These are phyloP conservation scores for Microbotryum lychnidis-dioicae DNA, from an alignment of 1,284 basidiomycete species.

Conservation along the genomic window DNA sequence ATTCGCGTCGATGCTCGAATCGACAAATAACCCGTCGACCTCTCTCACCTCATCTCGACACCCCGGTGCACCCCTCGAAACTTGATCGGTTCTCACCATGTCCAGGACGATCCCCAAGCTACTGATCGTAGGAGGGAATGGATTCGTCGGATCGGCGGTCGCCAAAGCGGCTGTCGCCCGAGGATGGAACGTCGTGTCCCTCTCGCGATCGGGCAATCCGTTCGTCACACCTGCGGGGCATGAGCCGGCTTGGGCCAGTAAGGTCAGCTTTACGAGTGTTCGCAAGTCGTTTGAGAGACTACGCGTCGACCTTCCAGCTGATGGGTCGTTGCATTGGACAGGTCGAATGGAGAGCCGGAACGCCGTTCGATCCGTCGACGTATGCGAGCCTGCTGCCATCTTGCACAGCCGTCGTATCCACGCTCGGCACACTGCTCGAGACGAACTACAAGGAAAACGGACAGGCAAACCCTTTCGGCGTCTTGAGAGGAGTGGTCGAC, in stretches of 20 bases:
- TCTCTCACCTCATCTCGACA: no score
- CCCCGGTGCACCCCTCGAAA: background rate
- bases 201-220: conserved; percentile 58
- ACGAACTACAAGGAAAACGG: conserved; percentile 72
- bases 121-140: conserved; percentile 24
- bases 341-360: conserved; percentile 74
- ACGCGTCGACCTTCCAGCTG: conserved; percentile 15
- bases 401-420: conserved; percentile 77
- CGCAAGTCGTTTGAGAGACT: background rate
- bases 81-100: background rate
- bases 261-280: conserved; percentile 44
- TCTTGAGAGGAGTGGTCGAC: conserved; percentile 49
- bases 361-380: conserved; percentile 65
- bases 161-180: conserved; percentile 74
- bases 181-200: conserved; percentile 75
- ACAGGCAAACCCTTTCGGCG: conserved; percentile 44
- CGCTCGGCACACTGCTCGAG: conserved; percentile 86
- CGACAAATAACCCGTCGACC: no score
- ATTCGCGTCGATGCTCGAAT: no score
- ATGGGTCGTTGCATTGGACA: conserved; percentile 36
- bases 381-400: conserved; percentile 61
- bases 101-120: conserved; percentile 1
- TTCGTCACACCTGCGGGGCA: conserved; percentile 83
- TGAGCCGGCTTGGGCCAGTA: conserved; percentile 70
- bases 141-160: conserved; percentile 64